Percentiles rank a stretch among this genome's conserved stretches.
phyloP scores from a whole-genome alignment of 306 rosid species.

The Casuarina equisetifolia region DNA sequence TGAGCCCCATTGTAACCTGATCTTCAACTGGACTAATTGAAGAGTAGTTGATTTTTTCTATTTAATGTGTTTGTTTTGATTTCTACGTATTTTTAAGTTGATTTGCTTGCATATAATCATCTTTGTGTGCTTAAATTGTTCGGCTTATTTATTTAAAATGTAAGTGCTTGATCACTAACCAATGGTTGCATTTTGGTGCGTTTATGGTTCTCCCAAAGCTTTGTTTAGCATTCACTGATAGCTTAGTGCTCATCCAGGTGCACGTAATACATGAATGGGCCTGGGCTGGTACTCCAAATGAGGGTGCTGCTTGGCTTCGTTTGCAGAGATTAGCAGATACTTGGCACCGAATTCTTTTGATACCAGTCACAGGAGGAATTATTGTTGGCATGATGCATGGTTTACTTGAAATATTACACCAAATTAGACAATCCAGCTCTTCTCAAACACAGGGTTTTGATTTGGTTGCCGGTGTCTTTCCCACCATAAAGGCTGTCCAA shows the following conservation, averaged over 20 bases:
- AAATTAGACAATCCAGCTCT: conserved; percentile 75
- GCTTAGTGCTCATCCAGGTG: conserved; percentile 54
- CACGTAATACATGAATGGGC: conserved; percentile 95
- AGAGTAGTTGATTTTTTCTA: not conserved
- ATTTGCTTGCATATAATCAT: no score
- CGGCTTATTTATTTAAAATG: not conserved
- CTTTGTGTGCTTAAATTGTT: no score
- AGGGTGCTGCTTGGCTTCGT: conserved; percentile 98
- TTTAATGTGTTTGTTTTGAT: not conserved
- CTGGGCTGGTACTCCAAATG: conserved; percentile 98
- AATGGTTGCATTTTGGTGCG: not conserved
- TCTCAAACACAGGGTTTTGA: conserved; percentile 81
- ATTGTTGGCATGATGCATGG: conserved; percentile 99
- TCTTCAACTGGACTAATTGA: not conserved
- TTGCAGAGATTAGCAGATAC: conserved; percentile 84
- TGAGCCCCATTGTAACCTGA: not conserved
- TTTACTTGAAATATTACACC: conserved; percentile 78
- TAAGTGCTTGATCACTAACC: not conserved
- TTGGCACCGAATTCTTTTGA: conserved; percentile 91
- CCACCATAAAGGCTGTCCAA: conserved; percentile 86
- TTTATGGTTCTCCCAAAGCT: conserved; percentile 3
- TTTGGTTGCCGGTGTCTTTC: conserved; percentile 77
- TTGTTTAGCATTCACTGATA: conserved; percentile 28
- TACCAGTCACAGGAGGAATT: conserved; percentile 93
- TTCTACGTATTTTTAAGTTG: no score